Evolutionary conservation across 805 yeast species (phyloP), one percentile per base, ranked within the genome.

Genomic region (Lipomyces spencermartinsiae): DNA sequence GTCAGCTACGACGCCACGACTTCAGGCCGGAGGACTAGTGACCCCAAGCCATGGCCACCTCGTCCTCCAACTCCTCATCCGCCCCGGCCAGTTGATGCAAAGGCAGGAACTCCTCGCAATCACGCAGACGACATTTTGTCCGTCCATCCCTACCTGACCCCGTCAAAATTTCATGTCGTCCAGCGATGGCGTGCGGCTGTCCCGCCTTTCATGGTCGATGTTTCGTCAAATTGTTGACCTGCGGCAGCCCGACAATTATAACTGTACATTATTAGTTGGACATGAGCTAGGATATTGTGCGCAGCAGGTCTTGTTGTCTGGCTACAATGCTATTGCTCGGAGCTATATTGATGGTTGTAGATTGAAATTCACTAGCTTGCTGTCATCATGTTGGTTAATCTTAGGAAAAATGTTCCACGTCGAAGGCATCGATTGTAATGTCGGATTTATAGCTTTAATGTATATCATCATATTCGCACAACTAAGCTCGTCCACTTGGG

Each of bases 11-110:
- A 43, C 49, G 10, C n/a, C 49, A 9, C 16, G 49, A 9, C 7
- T 9, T 9, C 22, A 9, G 25, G 49, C 49, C 16, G 49, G n/a
- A 4, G 1, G 10, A 16, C 16, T 22, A n/a, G 49, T 22, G 49
- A 43, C n/a, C 49, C 49, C 46, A 64, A 33, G 35, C 64, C 67
- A 54, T 64, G 67, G 67, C 67, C 64, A n/a, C 67, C 67, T 14
- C 55, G 67, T 4, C 67, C 67, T n/a, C 67, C 67, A 31, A 64
- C 67, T 46, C 67, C 67, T 35, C 63, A 58, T 39, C 67, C 67
- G 25, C 67, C 67, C 9, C 64, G 64, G 19, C 64, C 67, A 33
- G 31, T 22, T 16, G 57, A 54, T 16, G n/a, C 34, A 8, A 54
- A 25, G 9, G 19, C 57, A 54, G 22, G 49, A 9, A 19, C 22